Percentiles rank a stretch among this genome's conserved stretches.
Evolutionary conservation across 768 basidiomycete genomes (phyloP).

Genomic region (Mrakia frigida): DNA sequence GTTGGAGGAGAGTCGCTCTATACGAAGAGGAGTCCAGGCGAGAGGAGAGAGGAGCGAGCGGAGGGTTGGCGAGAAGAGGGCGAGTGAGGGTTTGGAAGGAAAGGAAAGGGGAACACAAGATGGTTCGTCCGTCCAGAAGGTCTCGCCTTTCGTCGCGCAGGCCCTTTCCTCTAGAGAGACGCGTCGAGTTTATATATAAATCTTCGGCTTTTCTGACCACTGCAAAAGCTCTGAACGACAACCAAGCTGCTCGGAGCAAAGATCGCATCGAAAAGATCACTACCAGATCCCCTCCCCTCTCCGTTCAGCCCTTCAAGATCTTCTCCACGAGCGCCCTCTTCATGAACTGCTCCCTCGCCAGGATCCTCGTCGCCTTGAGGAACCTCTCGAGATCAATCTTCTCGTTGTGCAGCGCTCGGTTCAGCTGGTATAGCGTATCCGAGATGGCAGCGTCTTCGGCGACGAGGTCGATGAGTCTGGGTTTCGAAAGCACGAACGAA

Average conservation of each 20-base stretch:
- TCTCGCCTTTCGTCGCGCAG: too few species aligned
- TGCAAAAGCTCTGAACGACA: too few species aligned
- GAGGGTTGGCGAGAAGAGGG: background rate
- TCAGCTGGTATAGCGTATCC: conserved; percentile 95
- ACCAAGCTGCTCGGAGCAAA: too few species aligned
- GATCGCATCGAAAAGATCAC: background rate
- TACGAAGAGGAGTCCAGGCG: too few species aligned
- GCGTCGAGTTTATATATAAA: background rate
- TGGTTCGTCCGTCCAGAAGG: too few species aligned
- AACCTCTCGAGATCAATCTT: conserved; percentile 92
- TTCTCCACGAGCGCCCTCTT: conserved; percentile 83
- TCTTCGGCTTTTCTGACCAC: too few species aligned
- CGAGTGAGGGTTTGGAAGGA: background rate
- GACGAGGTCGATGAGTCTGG: conserved; percentile 86
- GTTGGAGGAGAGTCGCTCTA: background rate
- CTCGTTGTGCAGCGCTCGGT: conserved; percentile 72
- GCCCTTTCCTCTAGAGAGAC: too few species aligned
- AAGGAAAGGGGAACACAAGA: background rate
- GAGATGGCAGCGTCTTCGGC: conserved; percentile 99
- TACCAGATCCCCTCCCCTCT: background rate
- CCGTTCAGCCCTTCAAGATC: conserved; percentile 50
- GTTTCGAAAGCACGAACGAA: too few species aligned
- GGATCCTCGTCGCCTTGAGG: conserved; percentile 77
- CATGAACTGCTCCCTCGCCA: conserved; percentile 95
- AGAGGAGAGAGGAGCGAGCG: background rate